These are phyloP conservation scores for Daldinia sp. DNA, from an alignment of 2,329 filamentous ascomycete genomes.

Conservation along the genomic window DNA sequence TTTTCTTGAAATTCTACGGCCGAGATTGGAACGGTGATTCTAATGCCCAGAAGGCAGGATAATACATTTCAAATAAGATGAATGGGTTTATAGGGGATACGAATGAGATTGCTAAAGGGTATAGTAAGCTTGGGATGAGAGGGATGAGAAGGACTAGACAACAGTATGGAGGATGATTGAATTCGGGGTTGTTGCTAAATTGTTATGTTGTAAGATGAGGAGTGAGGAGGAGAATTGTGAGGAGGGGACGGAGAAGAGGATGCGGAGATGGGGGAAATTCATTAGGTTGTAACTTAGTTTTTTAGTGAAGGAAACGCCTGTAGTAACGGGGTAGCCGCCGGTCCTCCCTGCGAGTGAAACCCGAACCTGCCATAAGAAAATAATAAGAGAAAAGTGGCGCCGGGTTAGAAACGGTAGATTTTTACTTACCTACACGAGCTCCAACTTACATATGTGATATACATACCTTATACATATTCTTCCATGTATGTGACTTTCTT, in stretches of 20 bases:
- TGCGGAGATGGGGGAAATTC: slow-evolving; percentile 51
- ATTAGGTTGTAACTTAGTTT: slow-evolving; percentile 22
- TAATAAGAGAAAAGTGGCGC: slow-evolving; percentile 44
- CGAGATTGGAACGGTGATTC: slow-evolving; percentile 21
- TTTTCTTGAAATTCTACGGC: slow-evolving; percentile 27
- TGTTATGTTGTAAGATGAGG: slow-evolving; percentile 45
- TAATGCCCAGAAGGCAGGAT: not conserved
- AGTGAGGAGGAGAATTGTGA: slow-evolving; percentile 42
- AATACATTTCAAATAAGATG: slow-evolving; percentile 11
- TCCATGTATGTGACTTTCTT: not conserved
- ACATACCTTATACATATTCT: not conserved
- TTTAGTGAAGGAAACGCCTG: slow-evolving; percentile 25
- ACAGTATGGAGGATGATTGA: slow-evolving; percentile 24
- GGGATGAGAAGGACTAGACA: not conserved
- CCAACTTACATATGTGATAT: not conserved
- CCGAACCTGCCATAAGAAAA: slow-evolving; percentile 40
- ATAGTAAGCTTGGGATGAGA: slow-evolving; percentile 5
- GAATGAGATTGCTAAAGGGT: slow-evolving; percentile 7
- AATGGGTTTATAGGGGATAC: not conserved
- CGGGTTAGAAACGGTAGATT: slow-evolving; percentile 18
- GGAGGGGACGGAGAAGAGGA: slow-evolving; percentile 41
- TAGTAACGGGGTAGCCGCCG: slow-evolving; percentile 19
- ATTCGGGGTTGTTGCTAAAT: slow-evolving; percentile 43
- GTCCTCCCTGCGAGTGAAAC: slow-evolving; percentile 36
- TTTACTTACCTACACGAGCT: slow-evolving; percentile 13